Evolutionary conservation across 1,139 yeast genomes (phyloP), one percentile per base, ranked within the genome.

Genomic region (Kodamaea arcana): DNA sequence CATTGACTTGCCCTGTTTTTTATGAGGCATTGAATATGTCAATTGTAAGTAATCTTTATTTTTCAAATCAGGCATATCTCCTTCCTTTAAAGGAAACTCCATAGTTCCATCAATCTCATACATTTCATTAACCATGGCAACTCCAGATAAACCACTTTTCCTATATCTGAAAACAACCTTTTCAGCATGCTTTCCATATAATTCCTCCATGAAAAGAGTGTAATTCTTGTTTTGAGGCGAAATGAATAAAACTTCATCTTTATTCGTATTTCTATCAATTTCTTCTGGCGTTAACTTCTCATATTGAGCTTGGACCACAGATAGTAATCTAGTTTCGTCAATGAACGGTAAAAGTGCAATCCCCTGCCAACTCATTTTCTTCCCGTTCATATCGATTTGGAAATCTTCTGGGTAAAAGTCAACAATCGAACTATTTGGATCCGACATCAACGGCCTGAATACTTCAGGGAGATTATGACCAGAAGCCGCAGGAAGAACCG

Each of bases 401-500:
- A 90, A 90, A 24, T 86, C 84, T 42, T 77, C 86, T 0, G 97
- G 97, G 52, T 90, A 90, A 50, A 88, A 90, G 52, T 90, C 97
- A 45, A 86, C 80, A 44, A 90, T 87, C 36, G 84, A 94, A 38
- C 95, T 85, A 33, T 78, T 77, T 0, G 82, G 76, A 25, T 81
- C 78, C 10, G 80, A 77, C 97, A 90, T 90, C 47, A 94, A 65
- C 1, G 83, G 81, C 39, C 94, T 73, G 60, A 92, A 86, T 3
- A 86, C 78, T 35, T 75, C 80, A 0, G 99, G 99, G 27, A 94
- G 66, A 4, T 84, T 83, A 52, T 87, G 95, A n/a, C 88, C 85
- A 2, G 96, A 86, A 2, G 95, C 96, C 1, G 97, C 97, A 0
- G 99, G 98, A 48, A 94, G 65, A 15, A 94, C 98, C 50, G 96